A percentile compares a stretch with the other conserved stretches of the same genome.
Conservation (phyloP, 495 filamentous ascomycete species). For the Halenospora varia region DNA sequence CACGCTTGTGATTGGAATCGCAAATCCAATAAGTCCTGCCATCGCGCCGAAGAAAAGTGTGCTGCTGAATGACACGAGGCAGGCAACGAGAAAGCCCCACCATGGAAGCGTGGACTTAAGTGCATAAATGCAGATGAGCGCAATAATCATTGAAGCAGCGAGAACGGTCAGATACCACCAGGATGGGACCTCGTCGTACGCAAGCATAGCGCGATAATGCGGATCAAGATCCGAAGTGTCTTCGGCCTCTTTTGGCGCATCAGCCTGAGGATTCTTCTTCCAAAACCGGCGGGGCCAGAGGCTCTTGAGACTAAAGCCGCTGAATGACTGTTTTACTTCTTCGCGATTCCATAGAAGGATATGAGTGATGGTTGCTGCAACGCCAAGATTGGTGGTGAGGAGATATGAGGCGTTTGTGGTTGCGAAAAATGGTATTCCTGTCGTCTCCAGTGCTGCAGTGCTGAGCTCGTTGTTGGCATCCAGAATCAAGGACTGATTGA, state of each 20-base stretch:
- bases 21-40: conserved; percentile 37
- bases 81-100: conserved; percentile 52
- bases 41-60: conserved; percentile 34
- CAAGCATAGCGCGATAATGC: conserved; percentile 42
- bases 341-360: conserved; percentile 19
- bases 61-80: conserved; percentile 32
- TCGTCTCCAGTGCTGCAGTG: conserved; percentile 25
- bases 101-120: conserved; percentile 46
- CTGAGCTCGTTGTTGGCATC: conserved; percentile 35
- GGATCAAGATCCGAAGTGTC: conserved; percentile 31
- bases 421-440: conserved; percentile 38
- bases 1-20: conserved; percentile 29
- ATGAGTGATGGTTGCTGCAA: conserved; percentile 38
- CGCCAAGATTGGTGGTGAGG: conserved; percentile 37
- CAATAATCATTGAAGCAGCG: conserved; percentile 41
- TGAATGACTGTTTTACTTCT: background rate
- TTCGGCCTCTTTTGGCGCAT: background rate
- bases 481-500: conserved; percentile 37
- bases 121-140: conserved; percentile 41
- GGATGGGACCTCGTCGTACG: conserved; percentile 47
- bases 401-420: conserved; percentile 37
- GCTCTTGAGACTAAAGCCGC: background rate
- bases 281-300: background rate
- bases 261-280: background rate
- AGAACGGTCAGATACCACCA: conserved; percentile 52